A percentile compares a stretch with the other conserved stretches of the same genome.
Conservation (phyloP, 2,329 filamentous ascomycete genomes). For the Penicillium sp. region DNA sequence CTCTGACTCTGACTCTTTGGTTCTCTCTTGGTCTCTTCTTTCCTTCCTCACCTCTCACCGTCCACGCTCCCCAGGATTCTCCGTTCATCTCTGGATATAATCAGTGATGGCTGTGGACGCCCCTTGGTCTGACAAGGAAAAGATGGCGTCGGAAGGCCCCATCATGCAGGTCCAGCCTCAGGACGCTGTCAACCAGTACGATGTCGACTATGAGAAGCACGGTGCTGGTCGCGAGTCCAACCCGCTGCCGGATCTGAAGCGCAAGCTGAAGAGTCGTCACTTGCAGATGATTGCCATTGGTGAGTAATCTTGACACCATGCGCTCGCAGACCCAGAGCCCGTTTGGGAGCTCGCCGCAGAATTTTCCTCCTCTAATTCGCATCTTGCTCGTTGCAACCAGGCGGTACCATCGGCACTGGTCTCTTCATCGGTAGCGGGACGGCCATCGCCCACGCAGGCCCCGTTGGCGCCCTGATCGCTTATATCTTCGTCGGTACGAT, state of each 20-base stretch:
- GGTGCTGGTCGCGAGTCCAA: constrained; percentile 56
- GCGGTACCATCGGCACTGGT: constrained; percentile 71
- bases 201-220: constrained; percentile 45
- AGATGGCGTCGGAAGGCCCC: constrained; percentile 31
- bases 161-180: constrained; percentile 29
- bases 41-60: neutral
- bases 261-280: constrained; percentile 83
- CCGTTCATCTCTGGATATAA: neutral
- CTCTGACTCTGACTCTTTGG: neutral
- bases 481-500: constrained; percentile 71
- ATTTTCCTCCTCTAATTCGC: neutral
- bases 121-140: constrained; percentile 28
- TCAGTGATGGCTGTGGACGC: constrained; percentile 34
- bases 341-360: neutral
- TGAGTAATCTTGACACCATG: constrained; percentile 45
- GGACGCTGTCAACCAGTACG: constrained; percentile 20
- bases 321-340: neutral
- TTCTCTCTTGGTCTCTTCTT: constrained; percentile 7
- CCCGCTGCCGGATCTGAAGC: constrained; percentile 66
- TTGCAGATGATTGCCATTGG: constrained; percentile 99
- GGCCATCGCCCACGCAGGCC: constrained; percentile 65
- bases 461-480: constrained; percentile 67
- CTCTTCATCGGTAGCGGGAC: constrained; percentile 70
- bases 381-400: constrained; percentile 28
- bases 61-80: neutral